Evolutionary conservation across 441 rosid genomes (phyloP).

Genomic region (Populus hybrid): DNA sequence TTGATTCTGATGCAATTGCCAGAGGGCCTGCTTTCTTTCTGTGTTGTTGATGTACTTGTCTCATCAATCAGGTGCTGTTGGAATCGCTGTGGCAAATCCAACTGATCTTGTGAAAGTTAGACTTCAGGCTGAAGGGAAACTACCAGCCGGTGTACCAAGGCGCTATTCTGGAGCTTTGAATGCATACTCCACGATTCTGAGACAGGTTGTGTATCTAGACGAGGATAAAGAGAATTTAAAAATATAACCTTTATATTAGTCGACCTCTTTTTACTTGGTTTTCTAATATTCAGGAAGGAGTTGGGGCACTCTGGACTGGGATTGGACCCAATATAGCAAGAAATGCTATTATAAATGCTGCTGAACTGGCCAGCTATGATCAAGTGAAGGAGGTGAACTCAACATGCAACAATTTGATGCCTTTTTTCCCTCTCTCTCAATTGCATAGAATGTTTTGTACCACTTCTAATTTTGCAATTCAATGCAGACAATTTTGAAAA

Average conservation of each 20-base stretch:
- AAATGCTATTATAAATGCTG: slow-evolving; percentile 96
- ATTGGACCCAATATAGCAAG: slow-evolving; percentile 90
- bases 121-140: slow-evolving; percentile 97
- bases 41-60: slow-evolving; percentile 12
- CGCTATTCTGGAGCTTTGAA: slow-evolving; percentile 89
- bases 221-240: slow-evolving; percentile 16
- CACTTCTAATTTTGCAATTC: slow-evolving; percentile 9
- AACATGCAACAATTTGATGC: background rate
- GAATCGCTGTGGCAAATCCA: slow-evolving; percentile 83
- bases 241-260: background rate
- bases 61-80: slow-evolving; percentile 74
- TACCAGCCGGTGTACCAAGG: slow-evolving; percentile 86
- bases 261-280: slow-evolving; percentile 6
- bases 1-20: background rate
- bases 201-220: slow-evolving; percentile 52
- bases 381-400: slow-evolving; percentile 82
- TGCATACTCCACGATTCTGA: slow-evolving; percentile 86
- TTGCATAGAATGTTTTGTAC: slow-evolving; percentile 1
- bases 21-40: background rate
- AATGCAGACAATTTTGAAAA: slow-evolving; percentile 85
- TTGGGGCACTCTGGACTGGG: slow-evolving; percentile 93
- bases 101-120: slow-evolving; percentile 99
- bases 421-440: background rate
- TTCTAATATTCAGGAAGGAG: slow-evolving; percentile 67
- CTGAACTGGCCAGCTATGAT: slow-evolving; percentile 97